Conservation (phyloP, 129 eudicot species). For the Pulicaria dysenterica region DNA sequence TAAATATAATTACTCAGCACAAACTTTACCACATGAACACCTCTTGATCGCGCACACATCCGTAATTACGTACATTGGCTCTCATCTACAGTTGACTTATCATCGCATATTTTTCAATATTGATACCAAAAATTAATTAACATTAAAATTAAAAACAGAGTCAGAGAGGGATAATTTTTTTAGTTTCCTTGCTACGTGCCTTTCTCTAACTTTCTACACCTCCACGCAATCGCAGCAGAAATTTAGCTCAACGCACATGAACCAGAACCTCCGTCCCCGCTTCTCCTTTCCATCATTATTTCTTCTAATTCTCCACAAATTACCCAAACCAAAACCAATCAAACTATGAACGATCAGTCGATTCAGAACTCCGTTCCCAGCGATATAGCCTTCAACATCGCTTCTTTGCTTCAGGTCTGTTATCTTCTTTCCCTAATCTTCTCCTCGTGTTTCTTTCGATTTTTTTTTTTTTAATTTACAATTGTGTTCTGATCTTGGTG, state of each 20-base stretch:
- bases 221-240: slow-evolving; percentile 43
- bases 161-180: no score
- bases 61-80: no score
- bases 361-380: slow-evolving; percentile 54
- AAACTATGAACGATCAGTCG: slow-evolving; percentile 32
- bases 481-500: slow-evolving; percentile 3
- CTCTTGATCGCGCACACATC: no score
- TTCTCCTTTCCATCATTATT: background rate
- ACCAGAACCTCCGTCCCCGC: slow-evolving; percentile 13
- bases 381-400: slow-evolving; percentile 79
- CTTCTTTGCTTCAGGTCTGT: slow-evolving; percentile 69
- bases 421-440: background rate
- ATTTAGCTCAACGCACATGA: slow-evolving; percentile 25
- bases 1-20: no score
- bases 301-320: slow-evolving; percentile 13
- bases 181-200: slow-evolving; percentile 6
- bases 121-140: no score
- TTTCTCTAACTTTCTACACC: slow-evolving; percentile 1
- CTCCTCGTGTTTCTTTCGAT: background rate
- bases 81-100: no score
- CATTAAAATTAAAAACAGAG: no score
- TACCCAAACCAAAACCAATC: background rate
- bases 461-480: background rate
- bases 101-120: no score
- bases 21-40: no score